A percentile compares a stretch with the other conserved stretches of the same genome.
Evolutionary conservation across 306 rosid genomes (phyloP).

Genomic region (Ormosia emarginata): DNA sequence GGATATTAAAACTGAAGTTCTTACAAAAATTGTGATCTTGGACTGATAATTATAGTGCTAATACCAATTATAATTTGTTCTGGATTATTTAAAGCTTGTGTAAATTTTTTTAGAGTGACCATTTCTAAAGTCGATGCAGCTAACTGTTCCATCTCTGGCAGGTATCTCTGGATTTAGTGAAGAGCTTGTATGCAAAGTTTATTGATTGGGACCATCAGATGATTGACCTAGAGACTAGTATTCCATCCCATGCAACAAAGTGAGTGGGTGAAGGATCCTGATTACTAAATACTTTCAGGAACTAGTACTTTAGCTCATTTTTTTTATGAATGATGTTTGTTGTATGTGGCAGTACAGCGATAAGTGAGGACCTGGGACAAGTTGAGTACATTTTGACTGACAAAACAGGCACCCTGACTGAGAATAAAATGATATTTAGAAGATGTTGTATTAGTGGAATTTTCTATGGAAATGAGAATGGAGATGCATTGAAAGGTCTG

Average conservation of each 20-base stretch:
- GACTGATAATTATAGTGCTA: neutral
- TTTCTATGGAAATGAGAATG: conserved; percentile 86
- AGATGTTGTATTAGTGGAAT: conserved; percentile 84
- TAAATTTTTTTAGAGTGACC: neutral
- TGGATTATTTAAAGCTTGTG: conserved; percentile 20
- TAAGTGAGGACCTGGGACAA: conserved; percentile 98
- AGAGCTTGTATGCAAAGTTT: conserved; percentile 95
- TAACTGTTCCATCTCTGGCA: conserved; percentile 39
- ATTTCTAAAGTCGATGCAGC: conserved; percentile 18
- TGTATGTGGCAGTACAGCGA: conserved; percentile 96
- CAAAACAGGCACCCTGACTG: conserved; percentile 97
- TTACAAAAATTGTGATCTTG: neutral
- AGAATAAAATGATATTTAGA: conserved; percentile 94
- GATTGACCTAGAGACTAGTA: conserved; percentile 79
- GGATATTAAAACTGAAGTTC: conserved; percentile 18
- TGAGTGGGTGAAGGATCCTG: conserved; percentile 45
- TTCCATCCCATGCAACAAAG: conserved; percentile 95
- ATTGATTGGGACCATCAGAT: conserved; percentile 94
- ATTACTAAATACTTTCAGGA: conserved; percentile 15
- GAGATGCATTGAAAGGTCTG: conserved; percentile 95
- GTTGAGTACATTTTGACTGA: conserved; percentile 98
- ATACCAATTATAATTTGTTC: conserved; percentile 4
- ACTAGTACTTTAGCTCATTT: conserved; percentile 5
- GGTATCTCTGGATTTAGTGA: conserved; percentile 97
- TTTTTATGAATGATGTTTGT: conserved; percentile 43